Base-by-base conservation (phyloP, 2,329 filamentous ascomycete genomes). In the Phialophora verrucosa region DNA sequence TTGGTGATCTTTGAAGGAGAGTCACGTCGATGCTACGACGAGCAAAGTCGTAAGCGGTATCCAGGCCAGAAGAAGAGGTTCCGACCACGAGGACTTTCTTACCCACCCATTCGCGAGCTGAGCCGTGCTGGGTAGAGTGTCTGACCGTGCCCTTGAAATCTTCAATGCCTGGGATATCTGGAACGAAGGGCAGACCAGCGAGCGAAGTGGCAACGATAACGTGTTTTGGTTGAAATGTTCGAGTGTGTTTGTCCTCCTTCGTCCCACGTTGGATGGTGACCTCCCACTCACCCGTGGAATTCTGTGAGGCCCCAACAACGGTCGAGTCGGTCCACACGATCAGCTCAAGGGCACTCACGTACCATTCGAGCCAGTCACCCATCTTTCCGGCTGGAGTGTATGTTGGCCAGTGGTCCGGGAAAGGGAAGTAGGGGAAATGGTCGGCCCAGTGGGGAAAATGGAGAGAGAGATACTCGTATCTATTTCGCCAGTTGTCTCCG, bases 351-450 rank as follows among this genome's bases (percentile, higher is more conserved):
- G 86, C 76, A 2, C 79, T 83, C 0, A 84, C 88, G 69, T 91
- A 91, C 0, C 83, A 78, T 70, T 90, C 88, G 65, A 91, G 87
- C 77, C 86, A 91, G 53, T 90, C 86, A 1, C 82, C 89, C 0
- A 90, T 78, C 73, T 91, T 91, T 75, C 90, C 88, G 72, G 90
- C 90, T 7, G 88, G 87, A 0, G 88, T 90, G 74, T 89, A 91
- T 12, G 89, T 79, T 6, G 88, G 88, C 88, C 88, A 91, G 59
- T 83, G 83, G 0, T 82, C 74, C 0, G 88, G 89, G 73, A 90
- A 91, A 0, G 79, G 78, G 5, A 91, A 70, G 73, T 90, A 91
- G 0, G 89, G 86, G 71, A 74, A 73, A 66, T 81, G 79, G 59
- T 78, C 77, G 59, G 77, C 80, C 75, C 80, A 88, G 1, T 90